Conservation (phyloP, 352 stramenopile species). For the Thalassiosira livingstoniorum region DNA sequence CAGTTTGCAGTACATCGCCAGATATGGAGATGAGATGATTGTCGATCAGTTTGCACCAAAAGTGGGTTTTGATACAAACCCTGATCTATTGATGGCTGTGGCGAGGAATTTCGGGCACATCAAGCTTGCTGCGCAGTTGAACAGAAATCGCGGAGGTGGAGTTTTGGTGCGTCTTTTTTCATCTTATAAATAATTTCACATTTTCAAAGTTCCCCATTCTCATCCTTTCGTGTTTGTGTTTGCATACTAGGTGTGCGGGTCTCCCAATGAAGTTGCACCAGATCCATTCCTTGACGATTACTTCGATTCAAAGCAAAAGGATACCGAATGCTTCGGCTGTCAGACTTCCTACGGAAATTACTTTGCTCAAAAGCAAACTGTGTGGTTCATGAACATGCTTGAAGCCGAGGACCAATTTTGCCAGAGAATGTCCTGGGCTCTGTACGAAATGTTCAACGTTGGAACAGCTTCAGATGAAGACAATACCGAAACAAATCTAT, state of each 20-base stretch:
- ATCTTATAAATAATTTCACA: no score
- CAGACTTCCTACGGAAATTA: conserved; percentile 52
- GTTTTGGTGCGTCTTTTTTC: no score
- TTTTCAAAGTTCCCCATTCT: no score
- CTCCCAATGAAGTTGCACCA: conserved; percentile 64
- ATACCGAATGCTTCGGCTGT: conserved; percentile 63
- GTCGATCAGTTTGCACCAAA: conserved; percentile 60
- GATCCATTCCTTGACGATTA: conserved; percentile 67
- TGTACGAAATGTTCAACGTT: conserved; percentile 74
- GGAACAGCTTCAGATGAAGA: conserved; percentile 54
- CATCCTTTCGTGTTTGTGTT: no score
- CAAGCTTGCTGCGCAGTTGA: conserved; percentile 44
- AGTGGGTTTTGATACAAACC: conserved; percentile 44
- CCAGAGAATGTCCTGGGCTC: conserved; percentile 70
- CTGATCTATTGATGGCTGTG: conserved; percentile 28
- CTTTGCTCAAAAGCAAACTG: conserved; percentile 62
- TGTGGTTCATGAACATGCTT: conserved; percentile 65
- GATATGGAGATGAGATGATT: conserved; percentile 63
- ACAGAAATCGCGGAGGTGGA: conserved; percentile 57
- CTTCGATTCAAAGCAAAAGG: conserved; percentile 64
- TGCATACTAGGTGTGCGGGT: conserved; percentile 69
- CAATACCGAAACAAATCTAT: conserved; percentile 68
- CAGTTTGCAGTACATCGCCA: conserved; percentile 8
- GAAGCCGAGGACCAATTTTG: conserved; percentile 73
- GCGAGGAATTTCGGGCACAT: no score